Conservation (phyloP, 441 rosid species). For the Populus trichocarpa region DNA sequence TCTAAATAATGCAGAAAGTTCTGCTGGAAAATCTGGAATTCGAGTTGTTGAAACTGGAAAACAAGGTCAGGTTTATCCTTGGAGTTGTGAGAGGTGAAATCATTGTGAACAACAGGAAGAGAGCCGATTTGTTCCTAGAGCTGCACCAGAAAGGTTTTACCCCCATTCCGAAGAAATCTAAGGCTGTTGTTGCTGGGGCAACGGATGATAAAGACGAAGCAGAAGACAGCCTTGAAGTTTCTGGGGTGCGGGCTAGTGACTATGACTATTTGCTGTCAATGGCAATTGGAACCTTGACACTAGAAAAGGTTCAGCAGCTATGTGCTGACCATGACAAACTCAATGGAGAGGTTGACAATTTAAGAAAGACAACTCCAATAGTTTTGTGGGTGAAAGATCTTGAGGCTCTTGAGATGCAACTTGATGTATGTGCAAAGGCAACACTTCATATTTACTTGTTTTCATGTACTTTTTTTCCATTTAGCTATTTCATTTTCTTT, state of each 20-base stretch:
- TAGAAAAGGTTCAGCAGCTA: conserved; percentile 73
- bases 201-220: conserved; percentile 37
- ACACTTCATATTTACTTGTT: background rate
- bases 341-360: conserved; percentile 45
- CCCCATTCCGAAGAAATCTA: conserved; percentile 69
- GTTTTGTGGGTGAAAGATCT: conserved; percentile 78
- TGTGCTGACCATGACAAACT: conserved; percentile 61
- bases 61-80: conserved; percentile 80
- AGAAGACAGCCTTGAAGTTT: conserved; percentile 36
- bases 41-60: conserved; percentile 67
- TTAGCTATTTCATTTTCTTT: background rate
- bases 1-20: conserved; percentile 43
- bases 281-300: conserved; percentile 73
- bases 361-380: conserved; percentile 55
- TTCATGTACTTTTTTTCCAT: background rate
- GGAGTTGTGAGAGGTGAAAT: conserved; percentile 83
- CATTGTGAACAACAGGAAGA: conserved; percentile 79
- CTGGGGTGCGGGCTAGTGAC: conserved; percentile 50
- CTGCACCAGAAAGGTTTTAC: conserved; percentile 73
- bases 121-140: conserved; percentile 67
- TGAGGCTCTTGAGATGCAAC: conserved; percentile 54
- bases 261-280: conserved; percentile 81
- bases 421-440: conserved; percentile 54
- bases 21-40: conserved; percentile 53
- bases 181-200: conserved; percentile 65